phyloP scores from a whole-genome alignment of 176 grass and related monocot genomes.

The Paspalum vaginatum region DNA sequence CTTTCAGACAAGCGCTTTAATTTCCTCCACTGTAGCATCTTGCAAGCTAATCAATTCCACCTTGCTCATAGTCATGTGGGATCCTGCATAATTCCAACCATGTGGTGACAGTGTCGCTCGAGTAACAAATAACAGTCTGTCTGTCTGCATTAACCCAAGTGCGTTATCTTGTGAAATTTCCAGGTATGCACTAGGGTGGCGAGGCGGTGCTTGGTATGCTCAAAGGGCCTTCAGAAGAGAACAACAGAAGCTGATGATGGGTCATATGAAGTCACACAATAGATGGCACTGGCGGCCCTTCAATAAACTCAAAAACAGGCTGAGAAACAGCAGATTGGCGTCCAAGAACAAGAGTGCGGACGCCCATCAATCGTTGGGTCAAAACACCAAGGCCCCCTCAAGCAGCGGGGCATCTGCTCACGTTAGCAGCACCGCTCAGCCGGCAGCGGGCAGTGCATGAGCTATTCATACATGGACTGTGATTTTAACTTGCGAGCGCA shows the following conservation, averaged over 20 bases:
- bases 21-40: neutral
- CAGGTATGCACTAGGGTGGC: conserved; percentile 89
- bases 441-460: conserved; percentile 8
- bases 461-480: neutral
- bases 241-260: conserved; percentile 72
- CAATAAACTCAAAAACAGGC: conserved; percentile 36
- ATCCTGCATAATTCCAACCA: neutral
- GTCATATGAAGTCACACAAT: conserved; percentile 65
- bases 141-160: neutral
- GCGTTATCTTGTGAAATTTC: neutral
- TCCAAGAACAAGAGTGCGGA: conserved; percentile 31
- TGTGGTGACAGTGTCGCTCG: neutral
- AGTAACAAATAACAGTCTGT: neutral
- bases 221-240: conserved; percentile 64
- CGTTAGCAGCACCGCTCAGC: neutral
- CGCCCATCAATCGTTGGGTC: neutral
- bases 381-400: neutral
- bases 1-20: neutral
- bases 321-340: conserved; percentile 39
- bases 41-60: neutral
- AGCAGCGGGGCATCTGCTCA: neutral
- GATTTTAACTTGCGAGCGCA: neutral
- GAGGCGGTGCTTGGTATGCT: conserved; percentile 75
- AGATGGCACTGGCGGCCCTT: conserved; percentile 68
- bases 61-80: neutral